Conservation (phyloP, 148 eudicot species). For the Rhododendron mucronatum region DNA sequence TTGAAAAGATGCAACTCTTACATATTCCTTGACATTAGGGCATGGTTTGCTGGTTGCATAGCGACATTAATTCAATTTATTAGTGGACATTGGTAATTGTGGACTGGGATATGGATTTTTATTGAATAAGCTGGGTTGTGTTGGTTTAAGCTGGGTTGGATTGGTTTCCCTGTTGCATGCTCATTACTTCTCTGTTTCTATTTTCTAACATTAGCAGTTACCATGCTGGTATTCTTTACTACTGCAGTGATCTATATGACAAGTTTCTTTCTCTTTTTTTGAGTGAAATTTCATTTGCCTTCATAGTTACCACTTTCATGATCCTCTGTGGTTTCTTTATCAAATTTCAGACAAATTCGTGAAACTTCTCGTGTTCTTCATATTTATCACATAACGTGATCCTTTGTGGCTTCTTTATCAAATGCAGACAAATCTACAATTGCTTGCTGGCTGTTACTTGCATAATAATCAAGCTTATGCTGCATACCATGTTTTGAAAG, state of each 20-base stretch:
- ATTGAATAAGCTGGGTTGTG: not conserved
- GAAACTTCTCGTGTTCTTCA: not conserved
- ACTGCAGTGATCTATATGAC: not conserved
- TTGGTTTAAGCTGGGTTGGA: not conserved
- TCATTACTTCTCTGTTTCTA: not conserved
- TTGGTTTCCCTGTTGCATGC: not conserved
- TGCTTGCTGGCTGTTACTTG: slow-evolving; percentile 83
- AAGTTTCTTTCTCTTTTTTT: not conserved
- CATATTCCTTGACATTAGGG: not conserved
- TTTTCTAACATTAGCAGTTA: not conserved
- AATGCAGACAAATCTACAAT: slow-evolving; percentile 75
- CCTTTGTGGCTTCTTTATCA: not conserved
- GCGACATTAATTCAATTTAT: not conserved
- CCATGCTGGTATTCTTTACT: not conserved
- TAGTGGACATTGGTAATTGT: not conserved
- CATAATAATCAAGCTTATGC: slow-evolving; percentile 84
- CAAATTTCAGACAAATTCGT: not conserved
- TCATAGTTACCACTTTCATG: not conserved
- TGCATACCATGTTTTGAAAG: slow-evolving; percentile 78
- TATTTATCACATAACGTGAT: not conserved
- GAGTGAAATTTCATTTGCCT: not conserved
- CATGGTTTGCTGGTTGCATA: not conserved
- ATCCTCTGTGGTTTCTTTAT: not conserved
- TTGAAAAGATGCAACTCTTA: not conserved
- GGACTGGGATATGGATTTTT: not conserved